Evolutionary conservation across 257 asterid species (phyloP), one percentile per base, ranked within the genome.

Genomic region (Hygrophila difformis): DNA sequence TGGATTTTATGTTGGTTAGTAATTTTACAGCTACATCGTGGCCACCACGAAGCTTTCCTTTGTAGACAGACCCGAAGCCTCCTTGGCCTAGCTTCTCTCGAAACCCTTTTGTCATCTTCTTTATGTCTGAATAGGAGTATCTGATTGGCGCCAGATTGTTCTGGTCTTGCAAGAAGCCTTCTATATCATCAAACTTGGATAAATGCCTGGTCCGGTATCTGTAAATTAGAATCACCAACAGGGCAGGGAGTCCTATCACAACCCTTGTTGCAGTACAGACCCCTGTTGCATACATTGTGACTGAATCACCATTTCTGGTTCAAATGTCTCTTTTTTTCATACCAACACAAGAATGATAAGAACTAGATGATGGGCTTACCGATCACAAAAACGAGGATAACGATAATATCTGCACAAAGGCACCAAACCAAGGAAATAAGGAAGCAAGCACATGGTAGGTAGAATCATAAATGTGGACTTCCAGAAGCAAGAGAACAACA

Each of bases 21-120:
- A 72, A 16, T 26, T 72, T 72, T 2, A 67, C 75, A 1, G 75
- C 79, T 5, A 53, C 64, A 28, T 67, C 17, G 22, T 16, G 29
- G 1, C 79, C 79, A 45, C 79, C 60, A 33, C 20, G 61, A 19
- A 67, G 69, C 43, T 36, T 67, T 18, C 69, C 79, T 60, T 56
- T 64, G 59, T 67, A 67, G n/a, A 72, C 72, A 17, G 47, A 24
- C 24, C 72, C 70, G 0, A 12, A 64, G 0, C 79, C 75, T 33
- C 73, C 75, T 53, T 62, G 50, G 1, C 79, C 75, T 12, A 72
- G 33, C n/a, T 45, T 64, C 63, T 2, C 63, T 61, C 31, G 55
- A 51, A 72, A 60, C 0, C 55, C 41, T n/a, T n/a, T 39, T 15
- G 72, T 64, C 62, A 60, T 60, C 44, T 43, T 67, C 38, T 60